Evolutionary conservation across 1,284 basidiomycete genomes (phyloP), one percentile per base, ranked within the genome.

Genomic region (Fomes fomentarius): DNA sequence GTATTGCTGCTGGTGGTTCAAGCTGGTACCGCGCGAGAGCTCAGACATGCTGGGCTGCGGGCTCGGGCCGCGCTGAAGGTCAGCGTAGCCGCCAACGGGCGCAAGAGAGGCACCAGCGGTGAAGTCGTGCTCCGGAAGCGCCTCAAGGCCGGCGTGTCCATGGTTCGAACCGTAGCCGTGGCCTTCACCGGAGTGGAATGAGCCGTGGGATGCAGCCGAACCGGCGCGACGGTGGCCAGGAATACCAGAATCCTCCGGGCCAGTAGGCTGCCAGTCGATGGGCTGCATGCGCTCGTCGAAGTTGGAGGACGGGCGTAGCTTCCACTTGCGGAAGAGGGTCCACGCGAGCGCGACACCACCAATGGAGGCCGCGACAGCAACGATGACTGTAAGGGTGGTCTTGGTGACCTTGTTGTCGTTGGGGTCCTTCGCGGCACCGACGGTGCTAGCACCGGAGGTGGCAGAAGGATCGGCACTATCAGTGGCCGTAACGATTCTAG

Each of bases 301-400:
- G 66, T 84, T 80, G 69, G 83, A 81, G 39, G 89, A 91, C 48
- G 89, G 85, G 57, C 82, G 83, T 65, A 94, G 84, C 76, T 94
- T 94, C 89, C 89, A 93, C 74, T 94, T 94, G 75, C 93, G 87
- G 79, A 94, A 91, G 65, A 92, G 76, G 33, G 92, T 94, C 90
- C 90, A 95, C 60, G 87, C 78, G 60, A 93, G 82, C 48, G 80
- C 79, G 31, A 85, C 71, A 35, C 81, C 84, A 60, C 85, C 93
- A 40, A 93, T 68, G 40, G 80, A 83, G 5, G 84, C 78, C 9
- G 84, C 90, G 45, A 91, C 76, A 38, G 85, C 83, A 61, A 92
- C 86, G 63, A 95, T 76, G 44, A 84, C 77, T 22, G 89, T 92
- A 52, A 92, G 68, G 5, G 89, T 84, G 21, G 79, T 77, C 63